Conservation (phyloP, 1,139 yeast species). For the Pichia sp. region DNA sequence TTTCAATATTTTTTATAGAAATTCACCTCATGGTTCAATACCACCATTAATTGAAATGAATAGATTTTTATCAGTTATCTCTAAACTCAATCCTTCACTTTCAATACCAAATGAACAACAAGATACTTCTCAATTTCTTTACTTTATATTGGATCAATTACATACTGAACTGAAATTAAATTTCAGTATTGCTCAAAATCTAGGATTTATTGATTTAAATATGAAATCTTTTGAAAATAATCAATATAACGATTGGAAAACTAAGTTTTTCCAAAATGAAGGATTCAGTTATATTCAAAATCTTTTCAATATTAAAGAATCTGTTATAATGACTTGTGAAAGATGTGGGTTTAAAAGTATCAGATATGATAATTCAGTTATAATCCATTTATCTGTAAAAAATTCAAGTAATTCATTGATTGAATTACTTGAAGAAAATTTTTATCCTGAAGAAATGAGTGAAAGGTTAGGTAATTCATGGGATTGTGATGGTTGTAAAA, state of each 20-base stretch:
- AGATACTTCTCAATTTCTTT: conserved; percentile 87
- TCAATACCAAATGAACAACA: conserved; percentile 76
- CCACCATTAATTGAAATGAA: conserved; percentile 54
- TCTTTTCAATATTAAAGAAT: conserved; percentile 78
- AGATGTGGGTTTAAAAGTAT: conserved; percentile 52
- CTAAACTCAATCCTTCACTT: conserved; percentile 53
- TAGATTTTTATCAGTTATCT: conserved; percentile 49
- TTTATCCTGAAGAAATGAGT: conserved; percentile 39
- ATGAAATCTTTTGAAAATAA: conserved; percentile 17
- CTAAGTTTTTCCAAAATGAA: conserved; percentile 40
- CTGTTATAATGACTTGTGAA: conserved; percentile 54
- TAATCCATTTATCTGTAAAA: conserved; percentile 25
- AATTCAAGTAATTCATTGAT: conserved; percentile 18
- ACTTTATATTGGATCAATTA: conserved; percentile 72
- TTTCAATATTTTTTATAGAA: conserved; percentile 22
- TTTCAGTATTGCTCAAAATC: neutral
- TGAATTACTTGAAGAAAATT: conserved; percentile 20
- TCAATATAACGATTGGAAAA: conserved; percentile 58
- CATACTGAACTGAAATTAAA: conserved; percentile 71
- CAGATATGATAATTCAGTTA: conserved; percentile 27
- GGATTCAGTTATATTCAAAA: conserved; percentile 63
- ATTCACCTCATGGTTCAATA: conserved; percentile 39
- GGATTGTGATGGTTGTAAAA: conserved; percentile 80
- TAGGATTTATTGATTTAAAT: neutral
- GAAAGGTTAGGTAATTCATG: conserved; percentile 67